Evolutionary conservation across 2,329 filamentous ascomycete species (phyloP).

Genomic region (Verticillium alfalfae): DNA sequence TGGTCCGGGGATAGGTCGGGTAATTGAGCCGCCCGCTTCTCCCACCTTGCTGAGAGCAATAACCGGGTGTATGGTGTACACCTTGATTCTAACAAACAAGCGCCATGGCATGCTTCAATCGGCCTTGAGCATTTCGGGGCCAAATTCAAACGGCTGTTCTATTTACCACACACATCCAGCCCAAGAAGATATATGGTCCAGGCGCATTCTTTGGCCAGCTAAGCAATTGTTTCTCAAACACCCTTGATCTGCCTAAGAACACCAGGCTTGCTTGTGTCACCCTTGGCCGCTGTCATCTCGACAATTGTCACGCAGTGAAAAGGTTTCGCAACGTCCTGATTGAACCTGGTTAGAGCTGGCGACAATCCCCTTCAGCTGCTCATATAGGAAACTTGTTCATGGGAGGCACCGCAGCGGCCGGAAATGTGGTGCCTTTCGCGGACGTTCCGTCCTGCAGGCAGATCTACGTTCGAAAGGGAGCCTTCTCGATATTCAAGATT

Average conservation of each 20-base stretch:
- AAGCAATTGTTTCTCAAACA: conserved; percentile 29
- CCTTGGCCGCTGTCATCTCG: conserved; percentile 70
- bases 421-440: conserved; percentile 78
- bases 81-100: too few species aligned
- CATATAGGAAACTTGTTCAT: conserved; percentile 68
- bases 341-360: conserved; percentile 66
- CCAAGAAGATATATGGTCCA: too few species aligned
- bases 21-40: background rate
- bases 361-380: conserved; percentile 65
- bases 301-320: conserved; percentile 82
- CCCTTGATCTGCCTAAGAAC: conserved; percentile 60
- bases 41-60: background rate
- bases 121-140: too few species aligned
- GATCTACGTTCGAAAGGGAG: background rate
- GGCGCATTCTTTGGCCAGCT: background rate
- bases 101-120: too few species aligned
- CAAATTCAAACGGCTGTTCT: too few species aligned
- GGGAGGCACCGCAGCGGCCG: conserved; percentile 62
- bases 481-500: background rate
- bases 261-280: conserved; percentile 68
- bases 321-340: conserved; percentile 61
- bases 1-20: background rate
- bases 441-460: conserved; percentile 25
- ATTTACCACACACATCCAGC: too few species aligned
- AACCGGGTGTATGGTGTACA: too few species aligned